Evolutionary conservation across 768 basidiomycete genomes (phyloP).

Genomic region (Serpula lacrymans): DNA sequence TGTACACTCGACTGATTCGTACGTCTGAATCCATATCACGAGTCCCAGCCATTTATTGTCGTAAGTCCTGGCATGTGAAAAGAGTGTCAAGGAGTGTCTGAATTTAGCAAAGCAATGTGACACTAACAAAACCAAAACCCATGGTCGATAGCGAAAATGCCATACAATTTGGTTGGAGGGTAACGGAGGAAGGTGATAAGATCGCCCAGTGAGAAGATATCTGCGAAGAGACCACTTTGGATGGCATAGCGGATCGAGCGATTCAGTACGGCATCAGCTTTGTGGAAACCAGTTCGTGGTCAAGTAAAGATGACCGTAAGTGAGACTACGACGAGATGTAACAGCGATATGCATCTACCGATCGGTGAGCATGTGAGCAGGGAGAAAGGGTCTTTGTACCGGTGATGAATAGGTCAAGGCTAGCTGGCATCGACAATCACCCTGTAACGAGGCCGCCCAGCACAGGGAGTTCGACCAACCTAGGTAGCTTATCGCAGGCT

Average conservation of each 20-base stretch:
- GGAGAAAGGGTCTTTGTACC: constrained; percentile 30
- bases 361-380: neutral
- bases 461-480: constrained; percentile 36
- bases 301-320: constrained; percentile 32
- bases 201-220: constrained; percentile 45
- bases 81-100: constrained; percentile 43
- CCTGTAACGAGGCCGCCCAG: constrained; percentile 37
- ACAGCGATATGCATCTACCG: constrained; percentile 11
- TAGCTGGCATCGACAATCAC: constrained; percentile 43
- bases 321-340: no score
- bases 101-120: neutral
- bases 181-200: constrained; percentile 31
- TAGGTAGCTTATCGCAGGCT: constrained; percentile 10
- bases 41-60: constrained; percentile 15
- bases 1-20: no score
- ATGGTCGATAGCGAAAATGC: constrained; percentile 26
- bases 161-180: constrained; percentile 27
- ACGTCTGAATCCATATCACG: no score
- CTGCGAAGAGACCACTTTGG: constrained; percentile 48
- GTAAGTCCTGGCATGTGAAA: constrained; percentile 34
- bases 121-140: no score
- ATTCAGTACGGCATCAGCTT: constrained; percentile 48
- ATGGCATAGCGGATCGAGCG: constrained; percentile 49
- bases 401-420: constrained; percentile 39
- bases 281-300: constrained; percentile 45